Conservation (phyloP, 108 stramenopile species). For the Pelagomonas calceolata region DNA sequence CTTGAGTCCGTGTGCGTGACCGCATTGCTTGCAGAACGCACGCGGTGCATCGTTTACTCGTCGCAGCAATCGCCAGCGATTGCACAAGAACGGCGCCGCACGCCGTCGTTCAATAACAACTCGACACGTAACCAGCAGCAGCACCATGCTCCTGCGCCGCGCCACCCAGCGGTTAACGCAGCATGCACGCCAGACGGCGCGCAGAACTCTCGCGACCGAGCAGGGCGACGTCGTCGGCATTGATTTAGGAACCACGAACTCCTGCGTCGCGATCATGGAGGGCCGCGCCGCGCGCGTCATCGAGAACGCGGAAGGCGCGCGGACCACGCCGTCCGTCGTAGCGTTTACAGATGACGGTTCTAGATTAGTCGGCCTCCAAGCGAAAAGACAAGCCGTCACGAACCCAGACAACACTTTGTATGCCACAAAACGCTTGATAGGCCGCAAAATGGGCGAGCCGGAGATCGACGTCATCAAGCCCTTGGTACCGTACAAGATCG, state of each 20-base stretch:
- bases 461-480: slow-evolving; percentile 82
- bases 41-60: no score
- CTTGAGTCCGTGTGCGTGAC: no score
- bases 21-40: no score
- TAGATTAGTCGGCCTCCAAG: slow-evolving; percentile 91
- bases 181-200: no score
- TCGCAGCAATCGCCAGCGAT: no score
- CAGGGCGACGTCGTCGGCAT: slow-evolving; percentile 96
- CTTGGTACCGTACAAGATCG: slow-evolving; percentile 94
- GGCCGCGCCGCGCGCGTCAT: slow-evolving; percentile 94
- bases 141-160: no score
- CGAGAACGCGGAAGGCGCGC: slow-evolving; percentile 97
- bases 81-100: no score
- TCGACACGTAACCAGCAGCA: no score
- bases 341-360: slow-evolving; percentile 77
- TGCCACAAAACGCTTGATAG: slow-evolving; percentile 97
- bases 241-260: slow-evolving; percentile 99
- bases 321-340: slow-evolving; percentile 96
- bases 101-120: no score
- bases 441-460: slow-evolving; percentile 72
- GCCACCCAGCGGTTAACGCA: no score
- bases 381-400: slow-evolving; percentile 95
- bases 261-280: slow-evolving; percentile 98
- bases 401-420: slow-evolving; percentile 98
- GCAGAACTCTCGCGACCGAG: no score